Evolutionary conservation across 2,329 filamentous ascomycete genomes (phyloP).

Genomic region (Zymoseptoria tritici): DNA sequence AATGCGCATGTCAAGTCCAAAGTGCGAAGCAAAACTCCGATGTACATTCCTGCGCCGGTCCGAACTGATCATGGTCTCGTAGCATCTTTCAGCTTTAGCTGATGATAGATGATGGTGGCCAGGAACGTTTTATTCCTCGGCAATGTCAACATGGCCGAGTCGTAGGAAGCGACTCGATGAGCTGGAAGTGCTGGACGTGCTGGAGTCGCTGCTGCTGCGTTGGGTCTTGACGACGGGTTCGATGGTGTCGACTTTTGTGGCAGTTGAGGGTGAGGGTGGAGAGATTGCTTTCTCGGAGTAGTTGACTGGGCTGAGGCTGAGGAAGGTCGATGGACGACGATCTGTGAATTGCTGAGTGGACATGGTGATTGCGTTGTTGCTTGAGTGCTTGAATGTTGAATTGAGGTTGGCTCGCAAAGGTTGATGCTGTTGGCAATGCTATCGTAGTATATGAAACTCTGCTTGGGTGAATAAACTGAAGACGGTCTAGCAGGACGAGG

Average conservation of each 20-base stretch:
- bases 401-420: not conserved
- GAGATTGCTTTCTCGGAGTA: constrained; percentile 12
- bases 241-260: constrained; percentile 1
- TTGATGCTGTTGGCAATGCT: not conserved
- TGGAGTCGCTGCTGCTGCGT: constrained; percentile 15
- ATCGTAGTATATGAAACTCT: not conserved
- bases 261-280: constrained; percentile 5
- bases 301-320: constrained; percentile 13
- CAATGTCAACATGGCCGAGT: constrained; percentile 8
- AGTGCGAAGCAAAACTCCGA: not conserved
- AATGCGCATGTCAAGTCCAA: not conserved
- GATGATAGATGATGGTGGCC: not conserved
- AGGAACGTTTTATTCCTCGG: not conserved
- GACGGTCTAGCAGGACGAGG: not conserved
- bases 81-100: not conserved
- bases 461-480: not conserved
- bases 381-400: not conserved
- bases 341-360: not conserved
- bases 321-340: constrained; percentile 15
- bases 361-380: constrained; percentile 6
- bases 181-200: not conserved
- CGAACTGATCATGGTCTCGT: not conserved
- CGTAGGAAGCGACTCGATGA: constrained; percentile 7
- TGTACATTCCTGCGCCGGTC: not conserved
- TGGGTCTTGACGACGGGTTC: constrained; percentile 12